A percentile compares a stretch with the other conserved stretches of the same genome.
These are phyloP conservation scores for Aspergillus saccharolyticus DNA, from an alignment of 495 filamentous ascomycete species.

Conservation along the genomic window DNA sequence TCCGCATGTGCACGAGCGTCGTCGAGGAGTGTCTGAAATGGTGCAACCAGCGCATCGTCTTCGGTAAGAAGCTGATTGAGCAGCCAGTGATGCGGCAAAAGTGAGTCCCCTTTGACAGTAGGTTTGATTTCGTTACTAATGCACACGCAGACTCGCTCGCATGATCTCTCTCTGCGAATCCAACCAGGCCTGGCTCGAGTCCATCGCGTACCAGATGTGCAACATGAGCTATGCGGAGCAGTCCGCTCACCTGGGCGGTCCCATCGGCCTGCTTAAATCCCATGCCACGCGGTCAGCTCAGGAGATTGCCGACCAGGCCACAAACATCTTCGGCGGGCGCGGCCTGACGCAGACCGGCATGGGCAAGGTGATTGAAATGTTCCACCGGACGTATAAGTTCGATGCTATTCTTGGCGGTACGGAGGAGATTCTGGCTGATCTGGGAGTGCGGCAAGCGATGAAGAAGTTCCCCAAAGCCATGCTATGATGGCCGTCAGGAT, in stretches of 20 bases:
- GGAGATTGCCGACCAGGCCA: slow-evolving; percentile 75
- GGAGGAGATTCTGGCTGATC: slow-evolving; percentile 77
- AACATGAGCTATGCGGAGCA: slow-evolving; percentile 78
- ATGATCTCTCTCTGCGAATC: slow-evolving; percentile 81
- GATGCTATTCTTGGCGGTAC: slow-evolving; percentile 82
- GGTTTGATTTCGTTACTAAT: neutral
- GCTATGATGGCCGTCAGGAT: slow-evolving; percentile 43
- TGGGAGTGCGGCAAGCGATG: slow-evolving; percentile 78
- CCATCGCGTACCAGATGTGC: slow-evolving; percentile 82
- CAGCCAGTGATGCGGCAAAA: slow-evolving; percentile 86
- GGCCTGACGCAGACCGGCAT: slow-evolving; percentile 78
- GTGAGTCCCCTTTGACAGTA: no score
- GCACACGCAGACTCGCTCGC: slow-evolving; percentile 57
- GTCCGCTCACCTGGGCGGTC: slow-evolving; percentile 68
- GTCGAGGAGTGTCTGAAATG: slow-evolving; percentile 87
- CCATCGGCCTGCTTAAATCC: slow-evolving; percentile 80
- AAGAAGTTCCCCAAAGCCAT: slow-evolving; percentile 79
- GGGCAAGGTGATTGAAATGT: slow-evolving; percentile 75
- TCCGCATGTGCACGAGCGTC: slow-evolving; percentile 60
- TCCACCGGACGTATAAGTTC: slow-evolving; percentile 82
- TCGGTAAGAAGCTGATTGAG: slow-evolving; percentile 73
- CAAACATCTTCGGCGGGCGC: slow-evolving; percentile 83
- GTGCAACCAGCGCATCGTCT: slow-evolving; percentile 85
- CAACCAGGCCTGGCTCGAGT: slow-evolving; percentile 82
- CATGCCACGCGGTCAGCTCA: slow-evolving; percentile 69